A percentile compares a stretch with the other conserved stretches of the same genome.
phyloP scores from a whole-genome alignment of 179 eudicot species.

The Drosera spatulata region DNA sequence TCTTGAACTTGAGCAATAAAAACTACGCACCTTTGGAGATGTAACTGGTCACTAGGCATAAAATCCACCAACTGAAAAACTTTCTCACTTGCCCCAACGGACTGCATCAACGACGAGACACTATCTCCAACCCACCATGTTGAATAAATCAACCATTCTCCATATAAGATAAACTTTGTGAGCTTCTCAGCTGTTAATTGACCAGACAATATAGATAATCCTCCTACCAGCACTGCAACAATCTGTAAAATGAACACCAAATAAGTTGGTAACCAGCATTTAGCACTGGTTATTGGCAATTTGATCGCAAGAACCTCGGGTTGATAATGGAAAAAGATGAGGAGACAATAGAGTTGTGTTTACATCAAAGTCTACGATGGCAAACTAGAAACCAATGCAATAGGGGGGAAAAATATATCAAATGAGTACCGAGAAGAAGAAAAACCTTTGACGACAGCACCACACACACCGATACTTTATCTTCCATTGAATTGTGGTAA shows the following conservation, averaged over 20 bases:
- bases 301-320: too few species aligned
- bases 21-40: constrained; percentile 44
- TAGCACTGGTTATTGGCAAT: too few species aligned
- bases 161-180: constrained; percentile 89
- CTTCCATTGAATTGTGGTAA: too few species aligned
- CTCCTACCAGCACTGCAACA: constrained; percentile 91
- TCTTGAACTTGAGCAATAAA: not conserved
- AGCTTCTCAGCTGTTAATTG: constrained; percentile 87
- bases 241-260: constrained; percentile 38
- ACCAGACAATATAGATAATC: constrained; percentile 84
- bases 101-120: constrained; percentile 90
- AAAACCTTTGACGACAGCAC: too few species aligned
- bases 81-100: constrained; percentile 99
- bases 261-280: constrained; percentile 2
- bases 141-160: constrained; percentile 98
- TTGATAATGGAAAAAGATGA: too few species aligned
- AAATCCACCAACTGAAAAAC: constrained; percentile 95
- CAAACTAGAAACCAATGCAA: too few species aligned
- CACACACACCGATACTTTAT: too few species aligned
- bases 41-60: constrained; percentile 69
- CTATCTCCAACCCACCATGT: constrained; percentile 99
- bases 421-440: too few species aligned
- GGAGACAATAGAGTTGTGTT: too few species aligned
- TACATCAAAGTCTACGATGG: too few species aligned
- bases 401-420: too few species aligned